Evolutionary conservation across 2,329 filamentous ascomycete genomes (phyloP), one percentile per base, ranked within the genome.

Genomic region (Ophiostoma sp.): DNA sequence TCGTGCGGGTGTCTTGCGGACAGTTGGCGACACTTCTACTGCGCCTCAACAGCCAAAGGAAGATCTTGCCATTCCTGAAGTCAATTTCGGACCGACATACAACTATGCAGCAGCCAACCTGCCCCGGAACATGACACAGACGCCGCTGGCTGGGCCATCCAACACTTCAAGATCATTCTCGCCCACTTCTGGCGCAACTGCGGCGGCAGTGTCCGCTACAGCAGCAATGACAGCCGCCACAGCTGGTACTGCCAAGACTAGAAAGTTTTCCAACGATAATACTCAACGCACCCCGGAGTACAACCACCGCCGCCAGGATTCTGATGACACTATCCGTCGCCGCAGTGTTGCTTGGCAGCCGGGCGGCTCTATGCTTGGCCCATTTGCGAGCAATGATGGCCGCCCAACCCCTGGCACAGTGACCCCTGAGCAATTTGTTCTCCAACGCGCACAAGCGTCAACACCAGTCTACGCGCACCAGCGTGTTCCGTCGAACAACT

Each of bases 81-180:
- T 97, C 71, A 89, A 97, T 76, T 97, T 97, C 78, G 94, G 94
- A 0, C 92, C 89, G 5, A 97, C 93, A 0, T 80, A 91, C 73
- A 89, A 90, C 70, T 89, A 92, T 69, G 78, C 75, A 45, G 79
- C 78, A 12, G 71, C 74, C 62, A 70, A 76, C 18, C 69, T 77
- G n/a, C 71, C 76, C 2, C 72, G 76, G 5, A 77, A 72, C 69
- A 79, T 78, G 70, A 74, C 74, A 0, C 75, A 76, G 0, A 68
- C 74, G 0, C 72, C 70, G 0, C 71, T 74, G 40, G 36, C 52
- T 9, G 52, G 62, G 11, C 9, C 4, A 36, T 68, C 16, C 8
- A 44, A 12, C 12, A 41, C 58, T 16, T 16, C 66, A 6, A 44
- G 18, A 40, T 38, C 69, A 1, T 60, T 40, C 7, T 70, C 70